Base-by-base conservation (phyloP, 352 stramenopile species). In the Salisapilia sapeloensis region DNA sequence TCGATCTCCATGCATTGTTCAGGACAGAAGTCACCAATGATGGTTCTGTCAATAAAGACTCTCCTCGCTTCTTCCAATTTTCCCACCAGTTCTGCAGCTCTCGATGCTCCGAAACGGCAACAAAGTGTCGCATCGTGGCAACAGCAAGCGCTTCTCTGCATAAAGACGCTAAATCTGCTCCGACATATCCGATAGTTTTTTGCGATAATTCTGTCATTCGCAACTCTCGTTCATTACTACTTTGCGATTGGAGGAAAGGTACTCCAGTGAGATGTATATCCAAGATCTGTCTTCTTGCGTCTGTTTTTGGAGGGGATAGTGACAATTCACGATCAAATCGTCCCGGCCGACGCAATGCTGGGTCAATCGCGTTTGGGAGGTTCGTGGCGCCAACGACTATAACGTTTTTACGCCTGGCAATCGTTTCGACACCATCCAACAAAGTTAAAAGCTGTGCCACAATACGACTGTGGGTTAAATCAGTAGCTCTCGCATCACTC, bases 401-500 rank as follows among this genome's bases (percentile, higher is more conserved):
- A 9, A 98, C 81, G 39, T 96, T 91, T 4, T 66, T 81, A 17
- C 53, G 61, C n/a, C n/a, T n/a, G 2, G 60, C 46, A 0, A 39
- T 33, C 22, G 32, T 40, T 40, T 95, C 89, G 0, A 92, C 56
- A 6, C 83, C 91, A 48, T 98, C 93, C 48, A 97, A 82, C 15
- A 97, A 50, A 29, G 92, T 97, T 13, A 98, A 54, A 14, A 98
- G 44, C 48, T 97, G 91, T 4, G 87, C 91, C 6, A 98, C 90
- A 8, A 97, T 75, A 16, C 69, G 58, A 27, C 55, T 82, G 44
- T 82, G 57, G 2, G 58, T 52, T 17, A 53, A 65, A 24, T 19
- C 30, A 25, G 15, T 46, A 26, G 43, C 43, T 10, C 44, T 42
- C 13, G 60, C 52, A 38, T 70, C 46, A 24, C 92, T 77, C 37